phyloP scores from a whole-genome alignment of 2,329 filamentous ascomycete genomes.

The Fusarium hostae region DNA sequence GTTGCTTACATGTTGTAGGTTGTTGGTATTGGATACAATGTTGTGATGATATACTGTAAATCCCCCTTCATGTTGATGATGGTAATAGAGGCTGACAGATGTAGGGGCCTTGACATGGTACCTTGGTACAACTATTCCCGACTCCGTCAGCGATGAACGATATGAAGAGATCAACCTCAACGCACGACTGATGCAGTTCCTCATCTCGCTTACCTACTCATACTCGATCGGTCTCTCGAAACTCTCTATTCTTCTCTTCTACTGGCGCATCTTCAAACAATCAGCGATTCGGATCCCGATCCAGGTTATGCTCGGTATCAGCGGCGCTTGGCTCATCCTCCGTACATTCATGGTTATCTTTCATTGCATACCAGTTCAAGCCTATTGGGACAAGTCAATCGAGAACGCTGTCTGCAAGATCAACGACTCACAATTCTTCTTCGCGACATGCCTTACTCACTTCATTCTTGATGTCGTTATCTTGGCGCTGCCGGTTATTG shows the following conservation, averaged over 20 bases:
- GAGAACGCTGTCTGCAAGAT: slow-evolving; percentile 46
- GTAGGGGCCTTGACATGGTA: slow-evolving; percentile 34
- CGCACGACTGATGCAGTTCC: slow-evolving; percentile 30
- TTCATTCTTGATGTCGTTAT: slow-evolving; percentile 49
- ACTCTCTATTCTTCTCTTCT: slow-evolving; percentile 46
- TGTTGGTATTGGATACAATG: slow-evolving; percentile 32
- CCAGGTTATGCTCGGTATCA: slow-evolving; percentile 37
- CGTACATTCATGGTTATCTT: slow-evolving; percentile 50
- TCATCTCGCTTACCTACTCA: slow-evolving; percentile 37
- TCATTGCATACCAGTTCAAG: slow-evolving; percentile 49
- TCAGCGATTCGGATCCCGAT: slow-evolving; percentile 46
- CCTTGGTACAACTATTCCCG: slow-evolving; percentile 29
- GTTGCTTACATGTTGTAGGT: slow-evolving; percentile 22
- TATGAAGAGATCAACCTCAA: slow-evolving; percentile 31
- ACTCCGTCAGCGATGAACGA: slow-evolving; percentile 1
- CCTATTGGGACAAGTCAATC: slow-evolving; percentile 49
- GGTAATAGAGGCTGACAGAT: not conserved
- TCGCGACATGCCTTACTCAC: slow-evolving; percentile 48
- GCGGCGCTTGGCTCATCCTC: slow-evolving; percentile 44
- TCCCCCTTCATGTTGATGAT: too few species aligned
- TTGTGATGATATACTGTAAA: slow-evolving; percentile 34
- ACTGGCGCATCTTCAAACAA: slow-evolving; percentile 47
- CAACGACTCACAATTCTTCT: slow-evolving; percentile 48
- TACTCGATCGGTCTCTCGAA: slow-evolving; percentile 46
- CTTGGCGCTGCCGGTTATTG: slow-evolving; percentile 45